Evolutionary conservation across 1,284 basidiomycete genomes (phyloP).

Genomic region (Entoloma clypeatum): DNA sequence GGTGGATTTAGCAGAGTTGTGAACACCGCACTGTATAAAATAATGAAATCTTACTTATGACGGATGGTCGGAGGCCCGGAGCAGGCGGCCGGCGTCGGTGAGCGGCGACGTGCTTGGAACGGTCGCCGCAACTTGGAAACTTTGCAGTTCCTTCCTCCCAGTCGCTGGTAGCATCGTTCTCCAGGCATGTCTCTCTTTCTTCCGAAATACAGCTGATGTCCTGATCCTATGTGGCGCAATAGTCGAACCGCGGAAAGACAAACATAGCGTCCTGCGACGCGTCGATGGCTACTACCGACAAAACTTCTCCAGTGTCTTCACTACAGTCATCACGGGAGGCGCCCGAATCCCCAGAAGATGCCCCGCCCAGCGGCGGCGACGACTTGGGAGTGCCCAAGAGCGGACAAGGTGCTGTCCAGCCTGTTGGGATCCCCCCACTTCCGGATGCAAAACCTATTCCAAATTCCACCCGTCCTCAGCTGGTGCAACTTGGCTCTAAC

Average conservation of each 20-base stretch:
- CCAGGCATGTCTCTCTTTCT: constrained; percentile 27
- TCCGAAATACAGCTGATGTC: too few relatives aligned
- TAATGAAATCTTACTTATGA: constrained; percentile 6
- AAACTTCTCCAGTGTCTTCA: constrained; percentile 38
- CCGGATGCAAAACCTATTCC: constrained; percentile 15
- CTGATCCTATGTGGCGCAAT: too few relatives aligned
- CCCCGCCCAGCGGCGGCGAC: constrained; percentile 22
- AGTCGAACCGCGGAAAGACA: constrained; percentile 25
- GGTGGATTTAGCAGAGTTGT: constrained; percentile 52
- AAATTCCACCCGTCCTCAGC: constrained; percentile 33
- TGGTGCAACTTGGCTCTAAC: constrained; percentile 38
- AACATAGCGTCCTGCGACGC: constrained; percentile 63
- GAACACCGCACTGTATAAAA: constrained; percentile 20
- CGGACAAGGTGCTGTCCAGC: constrained; percentile 7
- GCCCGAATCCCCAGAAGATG: constrained; percentile 28
- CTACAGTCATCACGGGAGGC: constrained; percentile 44
- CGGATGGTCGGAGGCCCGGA: neutral
- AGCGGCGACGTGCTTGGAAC: constrained; percentile 16
- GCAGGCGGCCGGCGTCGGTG: constrained; percentile 16
- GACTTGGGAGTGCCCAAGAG: constrained; percentile 15
- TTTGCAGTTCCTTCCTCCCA: constrained; percentile 30
- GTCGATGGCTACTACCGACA: constrained; percentile 71
- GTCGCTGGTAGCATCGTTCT: constrained; percentile 32
- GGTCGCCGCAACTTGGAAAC: constrained; percentile 13
- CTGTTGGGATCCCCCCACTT: constrained; percentile 10